These are phyloP conservation scores for Corymbia citriodora DNA, from an alignment of 441 rosid genomes.

Conservation along the genomic window DNA sequence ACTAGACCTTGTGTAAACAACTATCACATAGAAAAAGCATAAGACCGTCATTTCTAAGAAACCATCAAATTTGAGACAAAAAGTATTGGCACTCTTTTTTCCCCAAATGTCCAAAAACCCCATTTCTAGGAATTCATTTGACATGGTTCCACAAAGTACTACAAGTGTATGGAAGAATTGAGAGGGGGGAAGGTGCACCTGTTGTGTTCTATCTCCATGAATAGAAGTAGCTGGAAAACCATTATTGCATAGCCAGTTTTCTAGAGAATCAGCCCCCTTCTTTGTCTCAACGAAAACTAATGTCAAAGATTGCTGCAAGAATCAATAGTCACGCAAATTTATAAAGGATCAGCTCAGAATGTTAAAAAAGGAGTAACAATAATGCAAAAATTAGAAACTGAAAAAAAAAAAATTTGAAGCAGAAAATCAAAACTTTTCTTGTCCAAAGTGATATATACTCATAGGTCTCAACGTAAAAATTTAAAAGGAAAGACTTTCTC, in stretches of 20 bases:
- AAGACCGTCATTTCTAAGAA: not conserved
- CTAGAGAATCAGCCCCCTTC: constrained; percentile 17
- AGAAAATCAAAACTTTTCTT: not conserved
- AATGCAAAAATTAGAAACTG: not conserved
- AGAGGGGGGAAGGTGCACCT: not conserved
- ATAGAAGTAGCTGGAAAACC: constrained; percentile 17
- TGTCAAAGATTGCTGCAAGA: constrained; percentile 11
- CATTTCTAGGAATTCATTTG: not conserved
- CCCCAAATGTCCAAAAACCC: not conserved
- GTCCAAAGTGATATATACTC: not conserved
- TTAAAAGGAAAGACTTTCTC: not conserved
- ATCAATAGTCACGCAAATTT: not conserved
- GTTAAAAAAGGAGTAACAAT: not conserved
- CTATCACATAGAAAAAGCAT: not conserved
- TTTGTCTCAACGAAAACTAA: constrained; percentile 18
- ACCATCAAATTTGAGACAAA: not conserved
- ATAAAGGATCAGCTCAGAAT: not conserved
- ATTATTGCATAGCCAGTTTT: constrained; percentile 11
- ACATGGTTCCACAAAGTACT: not conserved
- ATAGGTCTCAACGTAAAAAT: not conserved
- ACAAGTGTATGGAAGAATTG: not conserved
- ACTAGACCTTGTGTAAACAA: not conserved
- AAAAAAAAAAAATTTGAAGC: not conserved
- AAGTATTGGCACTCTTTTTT: not conserved
- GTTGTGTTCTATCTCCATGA: constrained; percentile 21